Conservation (phyloP, 495 filamentous ascomycete genomes). For the Penicillium paradoxum region DNA sequence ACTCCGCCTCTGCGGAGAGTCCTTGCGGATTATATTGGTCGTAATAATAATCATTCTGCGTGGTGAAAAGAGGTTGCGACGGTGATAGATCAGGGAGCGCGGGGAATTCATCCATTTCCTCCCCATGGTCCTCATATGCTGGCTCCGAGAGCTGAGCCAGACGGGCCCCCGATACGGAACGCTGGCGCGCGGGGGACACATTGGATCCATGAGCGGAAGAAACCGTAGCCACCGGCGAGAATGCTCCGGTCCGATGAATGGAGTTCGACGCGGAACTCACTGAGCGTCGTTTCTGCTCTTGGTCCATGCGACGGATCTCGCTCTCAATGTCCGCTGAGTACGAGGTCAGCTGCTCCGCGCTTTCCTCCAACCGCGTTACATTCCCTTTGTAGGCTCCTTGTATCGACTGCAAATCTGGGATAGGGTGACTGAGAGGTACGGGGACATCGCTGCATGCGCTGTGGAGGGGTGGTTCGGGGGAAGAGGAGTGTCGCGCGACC, state of each 20-base stretch:
- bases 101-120: constrained; percentile 26
- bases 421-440: constrained; percentile 65
- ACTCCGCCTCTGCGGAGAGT: constrained; percentile 16
- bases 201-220: constrained; percentile 63
- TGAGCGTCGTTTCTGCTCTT: constrained; percentile 62
- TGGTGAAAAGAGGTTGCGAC: constrained; percentile 24
- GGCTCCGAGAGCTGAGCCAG: constrained; percentile 51
- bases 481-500: constrained; percentile 26
- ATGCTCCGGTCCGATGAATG: constrained; percentile 67
- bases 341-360: constrained; percentile 74
- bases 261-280: constrained; percentile 53
- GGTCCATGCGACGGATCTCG: constrained; percentile 74
- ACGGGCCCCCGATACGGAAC: constrained; percentile 54
- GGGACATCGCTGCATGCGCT: constrained; percentile 56
- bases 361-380: constrained; percentile 76
- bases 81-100: constrained; percentile 20
- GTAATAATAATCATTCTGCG: constrained; percentile 16
- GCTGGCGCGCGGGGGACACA: constrained; percentile 49
- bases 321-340: constrained; percentile 73
- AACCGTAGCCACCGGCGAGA: constrained; percentile 62
- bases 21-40: constrained; percentile 17
- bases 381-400: constrained; percentile 71
- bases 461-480: constrained; percentile 50
- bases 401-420: constrained; percentile 66
- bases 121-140: constrained; percentile 38